These are phyloP conservation scores for Fragilariopsis cylindrus DNA, from an alignment of 108 stramenopile genomes.

Conservation along the genomic window DNA sequence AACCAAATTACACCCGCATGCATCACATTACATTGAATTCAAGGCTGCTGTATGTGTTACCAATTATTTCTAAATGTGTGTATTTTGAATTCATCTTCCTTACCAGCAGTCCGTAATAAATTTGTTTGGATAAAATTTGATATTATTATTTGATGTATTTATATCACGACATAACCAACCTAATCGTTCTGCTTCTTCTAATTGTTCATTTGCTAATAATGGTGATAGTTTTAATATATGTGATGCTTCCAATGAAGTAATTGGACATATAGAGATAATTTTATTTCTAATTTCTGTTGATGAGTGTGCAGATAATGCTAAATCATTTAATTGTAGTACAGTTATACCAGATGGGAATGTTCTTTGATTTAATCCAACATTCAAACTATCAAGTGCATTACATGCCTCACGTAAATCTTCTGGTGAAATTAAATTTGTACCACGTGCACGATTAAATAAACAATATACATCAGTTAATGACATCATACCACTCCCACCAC, in stretches of 20 bases:
- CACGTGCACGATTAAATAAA: slow-evolving; percentile 94
- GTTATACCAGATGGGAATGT: slow-evolving; percentile 82
- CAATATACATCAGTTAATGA: slow-evolving; percentile 86
- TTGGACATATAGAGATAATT: slow-evolving; percentile 35
- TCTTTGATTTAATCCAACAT: slow-evolving; percentile 79
- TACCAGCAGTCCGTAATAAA: slow-evolving; percentile 29
- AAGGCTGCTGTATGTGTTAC: too few relatives aligned
- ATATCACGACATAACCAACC: slow-evolving; percentile 84
- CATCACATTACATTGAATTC: too few relatives aligned
- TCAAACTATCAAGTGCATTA: slow-evolving; percentile 55
- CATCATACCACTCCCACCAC: slow-evolving; percentile 51
- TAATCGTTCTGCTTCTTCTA: slow-evolving; percentile 75
- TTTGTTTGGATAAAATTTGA: slow-evolving; percentile 82
- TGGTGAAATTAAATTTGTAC: slow-evolving; percentile 94
- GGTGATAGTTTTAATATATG: slow-evolving; percentile 65
- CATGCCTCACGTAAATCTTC: slow-evolving; percentile 89
- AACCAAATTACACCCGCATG: too few relatives aligned
- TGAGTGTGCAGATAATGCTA: not conserved
- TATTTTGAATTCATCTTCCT: not conserved
- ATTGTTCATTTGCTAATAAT: slow-evolving; percentile 82
- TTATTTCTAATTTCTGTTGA: not conserved
- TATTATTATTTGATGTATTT: slow-evolving; percentile 61
- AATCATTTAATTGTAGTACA: slow-evolving; percentile 86
- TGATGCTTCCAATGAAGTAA: slow-evolving; percentile 65
- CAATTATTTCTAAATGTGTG: too few relatives aligned